phyloP scores from a whole-genome alignment of 176 grass and related monocot species.

The Microstegium vimineum region DNA sequence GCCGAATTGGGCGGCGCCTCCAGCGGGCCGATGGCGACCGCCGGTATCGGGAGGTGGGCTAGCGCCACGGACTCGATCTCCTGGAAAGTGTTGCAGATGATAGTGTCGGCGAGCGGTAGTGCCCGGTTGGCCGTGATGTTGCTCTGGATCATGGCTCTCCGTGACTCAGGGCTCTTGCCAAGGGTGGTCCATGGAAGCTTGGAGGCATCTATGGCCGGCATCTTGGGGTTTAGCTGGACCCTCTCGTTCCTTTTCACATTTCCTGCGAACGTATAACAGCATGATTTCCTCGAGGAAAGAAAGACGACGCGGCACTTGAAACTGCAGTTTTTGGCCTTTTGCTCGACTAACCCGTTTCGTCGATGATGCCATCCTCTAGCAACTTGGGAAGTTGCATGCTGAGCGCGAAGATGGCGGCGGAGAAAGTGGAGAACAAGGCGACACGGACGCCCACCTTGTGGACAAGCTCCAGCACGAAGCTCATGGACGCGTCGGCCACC shows the following conservation, averaged over 20 bases:
- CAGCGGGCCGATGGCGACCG: conserved; percentile 46
- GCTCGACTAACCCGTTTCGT: conserved; percentile 21
- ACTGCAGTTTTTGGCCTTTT: too few relatives aligned
- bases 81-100: conserved; percentile 66
- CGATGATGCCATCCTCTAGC: conserved; percentile 36
- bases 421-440: conserved; percentile 31
- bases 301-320: too few relatives aligned
- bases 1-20: not conserved
- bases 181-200: conserved; percentile 20
- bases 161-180: not conserved
- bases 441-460: conserved; percentile 19
- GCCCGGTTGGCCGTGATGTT: not conserved
- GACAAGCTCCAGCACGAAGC: conserved; percentile 13
- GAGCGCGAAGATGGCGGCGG: conserved; percentile 28
- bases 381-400: conserved; percentile 32
- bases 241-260: not conserved
- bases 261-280: not conserved
- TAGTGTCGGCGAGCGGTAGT: not conserved
- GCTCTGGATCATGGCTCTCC: conserved; percentile 13
- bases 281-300: too few relatives aligned
- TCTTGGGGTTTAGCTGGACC: conserved; percentile 25
- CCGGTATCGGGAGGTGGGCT: conserved; percentile 10
- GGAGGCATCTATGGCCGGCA: conserved; percentile 22
- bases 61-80: conserved; percentile 38
- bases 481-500: conserved; percentile 5